phyloP scores from a whole-genome alignment of 2,329 filamentous ascomycete genomes.

The Apiospora phragmitis region DNA sequence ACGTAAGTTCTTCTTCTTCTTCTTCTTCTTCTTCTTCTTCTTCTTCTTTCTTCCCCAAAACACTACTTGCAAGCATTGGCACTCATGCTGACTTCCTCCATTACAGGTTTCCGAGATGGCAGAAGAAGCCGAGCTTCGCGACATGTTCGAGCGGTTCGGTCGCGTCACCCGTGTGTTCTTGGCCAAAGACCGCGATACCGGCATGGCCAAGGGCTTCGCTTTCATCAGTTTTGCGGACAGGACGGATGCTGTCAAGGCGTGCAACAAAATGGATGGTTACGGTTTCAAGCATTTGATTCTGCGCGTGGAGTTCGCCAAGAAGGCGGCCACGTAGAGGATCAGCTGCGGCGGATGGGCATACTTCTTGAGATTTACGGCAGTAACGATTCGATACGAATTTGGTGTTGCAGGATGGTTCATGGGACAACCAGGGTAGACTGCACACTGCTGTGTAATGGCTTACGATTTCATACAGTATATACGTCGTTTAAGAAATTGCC shows the following conservation, averaged over 20 bases:
- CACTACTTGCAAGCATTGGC: not conserved
- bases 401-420: not conserved
- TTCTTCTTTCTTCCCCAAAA: not conserved
- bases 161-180: slow-evolving; percentile 96
- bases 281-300: slow-evolving; percentile 87
- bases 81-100: not conserved
- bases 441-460: not conserved
- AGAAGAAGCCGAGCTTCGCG: slow-evolving; percentile 90
- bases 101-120: slow-evolving; percentile 89
- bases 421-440: not conserved
- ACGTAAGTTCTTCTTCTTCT: slow-evolving; percentile 64
- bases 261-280: slow-evolving; percentile 96
- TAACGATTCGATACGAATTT: not conserved
- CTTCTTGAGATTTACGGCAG: not conserved
- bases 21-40: slow-evolving; percentile 37
- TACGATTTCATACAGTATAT: slow-evolving; percentile 6
- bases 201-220: slow-evolving; percentile 95
- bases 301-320: slow-evolving; percentile 86
- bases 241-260: slow-evolving; percentile 85
- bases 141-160: slow-evolving; percentile 97
- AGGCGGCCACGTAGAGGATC: slow-evolving; percentile 41
- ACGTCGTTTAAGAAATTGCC: not conserved
- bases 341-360: not conserved
- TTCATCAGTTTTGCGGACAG: slow-evolving; percentile 97
- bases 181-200: slow-evolving; percentile 96